Conservation (phyloP, 768 basidiomycete genomes). For the Tricholoma flavovirens region DNA sequence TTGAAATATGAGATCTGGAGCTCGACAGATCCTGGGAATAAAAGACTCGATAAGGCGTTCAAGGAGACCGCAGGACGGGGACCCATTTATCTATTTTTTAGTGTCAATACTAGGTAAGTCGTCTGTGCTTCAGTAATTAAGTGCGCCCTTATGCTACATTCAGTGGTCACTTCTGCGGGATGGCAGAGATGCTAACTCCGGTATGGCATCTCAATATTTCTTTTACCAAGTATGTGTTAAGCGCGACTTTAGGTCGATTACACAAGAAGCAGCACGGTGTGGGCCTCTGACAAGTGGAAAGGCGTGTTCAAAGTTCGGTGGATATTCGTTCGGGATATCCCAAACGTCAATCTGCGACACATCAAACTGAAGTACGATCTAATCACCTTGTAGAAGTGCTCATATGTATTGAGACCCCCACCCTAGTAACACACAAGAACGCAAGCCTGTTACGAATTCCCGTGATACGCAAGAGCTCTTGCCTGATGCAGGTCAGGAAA, state of each 20-base stretch:
- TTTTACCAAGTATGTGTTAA: background rate
- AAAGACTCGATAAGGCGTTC: slow-evolving; percentile 95
- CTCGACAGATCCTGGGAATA: slow-evolving; percentile 95
- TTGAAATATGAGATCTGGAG: slow-evolving; percentile 98
- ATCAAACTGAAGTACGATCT: slow-evolving; percentile 73
- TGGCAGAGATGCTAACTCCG: slow-evolving; percentile 96
- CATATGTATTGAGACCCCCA: slow-evolving; percentile 10
- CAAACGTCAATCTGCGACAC: slow-evolving; percentile 83
- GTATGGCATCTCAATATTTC: slow-evolving; percentile 35
- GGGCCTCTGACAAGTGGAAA: slow-evolving; percentile 99
- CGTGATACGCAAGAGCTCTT: slow-evolving; percentile 96
- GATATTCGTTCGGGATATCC: slow-evolving; percentile 96
- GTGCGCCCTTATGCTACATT: slow-evolving; percentile 1
- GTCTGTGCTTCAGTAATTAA: background rate
- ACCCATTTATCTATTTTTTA: slow-evolving; percentile 97
- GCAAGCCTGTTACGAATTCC: slow-evolving; percentile 97
- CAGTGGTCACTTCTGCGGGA: slow-evolving; percentile 96
- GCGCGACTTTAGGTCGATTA: slow-evolving; percentile 69
- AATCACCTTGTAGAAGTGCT: background rate
- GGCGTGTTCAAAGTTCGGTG: slow-evolving; percentile 98
- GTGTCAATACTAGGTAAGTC: slow-evolving; percentile 80
- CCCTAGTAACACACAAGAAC: slow-evolving; percentile 89
- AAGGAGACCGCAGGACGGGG: slow-evolving; percentile 88
- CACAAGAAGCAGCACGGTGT: slow-evolving; percentile 89
- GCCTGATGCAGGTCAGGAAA: slow-evolving; percentile 94